Evolutionary conservation across 495 filamentous ascomycete genomes (phyloP).

Genomic region (Penicillium canescens): DNA sequence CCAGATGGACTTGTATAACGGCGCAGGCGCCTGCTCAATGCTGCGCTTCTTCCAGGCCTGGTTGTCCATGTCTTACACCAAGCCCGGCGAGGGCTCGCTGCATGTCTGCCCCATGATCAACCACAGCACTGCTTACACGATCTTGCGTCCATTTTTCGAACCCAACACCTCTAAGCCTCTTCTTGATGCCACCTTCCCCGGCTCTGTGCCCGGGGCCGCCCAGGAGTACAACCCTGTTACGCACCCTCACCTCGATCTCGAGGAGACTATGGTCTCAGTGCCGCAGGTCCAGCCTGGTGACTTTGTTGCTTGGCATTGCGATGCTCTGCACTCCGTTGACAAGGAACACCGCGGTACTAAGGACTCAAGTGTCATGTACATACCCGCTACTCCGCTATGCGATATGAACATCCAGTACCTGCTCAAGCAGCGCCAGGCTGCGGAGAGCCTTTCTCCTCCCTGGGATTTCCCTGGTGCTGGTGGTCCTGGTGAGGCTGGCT

Average conservation of each 20-base stretch:
- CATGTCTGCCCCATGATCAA: slow-evolving; percentile 78
- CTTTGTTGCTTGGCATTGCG: slow-evolving; percentile 91
- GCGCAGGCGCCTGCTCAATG: slow-evolving; percentile 79
- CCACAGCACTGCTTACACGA: slow-evolving; percentile 73
- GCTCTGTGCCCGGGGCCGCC: slow-evolving; percentile 70
- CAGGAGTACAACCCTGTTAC: slow-evolving; percentile 73
- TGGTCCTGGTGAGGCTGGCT: slow-evolving; percentile 47
- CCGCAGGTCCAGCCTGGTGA: slow-evolving; percentile 79
- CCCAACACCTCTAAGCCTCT: slow-evolving; percentile 46
- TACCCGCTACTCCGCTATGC: slow-evolving; percentile 80
- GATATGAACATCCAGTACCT: slow-evolving; percentile 72
- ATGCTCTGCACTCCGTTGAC: slow-evolving; percentile 80
- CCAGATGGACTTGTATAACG: slow-evolving; percentile 76
- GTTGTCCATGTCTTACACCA: slow-evolving; percentile 74
- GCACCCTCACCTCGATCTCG: slow-evolving; percentile 77
- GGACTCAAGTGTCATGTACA: slow-evolving; percentile 84
- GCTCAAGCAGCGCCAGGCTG: slow-evolving; percentile 62
- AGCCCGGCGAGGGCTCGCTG: slow-evolving; percentile 74
- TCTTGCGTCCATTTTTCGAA: slow-evolving; percentile 84
- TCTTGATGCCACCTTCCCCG: slow-evolving; percentile 58
- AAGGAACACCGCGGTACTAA: slow-evolving; percentile 66
- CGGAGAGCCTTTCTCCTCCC: slow-evolving; percentile 42
- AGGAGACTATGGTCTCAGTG: slow-evolving; percentile 73
- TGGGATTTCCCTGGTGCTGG: slow-evolving; percentile 65
- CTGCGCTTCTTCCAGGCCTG: slow-evolving; percentile 89